Evolutionary conservation across 345 rosid species (phyloP).

Genomic region (Lepidium aucheri): DNA sequence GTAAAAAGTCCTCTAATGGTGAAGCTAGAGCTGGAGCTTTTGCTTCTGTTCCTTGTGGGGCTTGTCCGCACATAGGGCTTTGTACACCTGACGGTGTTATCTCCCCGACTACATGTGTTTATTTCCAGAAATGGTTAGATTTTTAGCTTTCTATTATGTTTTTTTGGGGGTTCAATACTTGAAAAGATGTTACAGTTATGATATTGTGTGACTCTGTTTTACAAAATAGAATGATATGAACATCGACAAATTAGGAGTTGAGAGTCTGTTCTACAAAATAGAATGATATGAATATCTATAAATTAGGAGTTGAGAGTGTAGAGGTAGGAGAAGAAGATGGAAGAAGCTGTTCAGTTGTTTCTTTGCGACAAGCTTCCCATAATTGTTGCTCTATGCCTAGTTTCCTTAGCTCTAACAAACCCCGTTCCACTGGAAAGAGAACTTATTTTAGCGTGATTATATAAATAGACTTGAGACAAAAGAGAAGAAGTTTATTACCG

Average conservation of each 20-base stretch:
- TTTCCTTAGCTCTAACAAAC: conserved; percentile 68
- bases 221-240: neutral
- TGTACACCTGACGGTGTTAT: conserved; percentile 70
- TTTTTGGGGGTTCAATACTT: neutral
- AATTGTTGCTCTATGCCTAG: conserved; percentile 78
- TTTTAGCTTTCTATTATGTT: conserved; percentile 26
- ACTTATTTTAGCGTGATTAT: neutral
- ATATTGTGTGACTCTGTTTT: neutral
- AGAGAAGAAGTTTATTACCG: conserved; percentile 37
- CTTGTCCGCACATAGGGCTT: conserved; percentile 48
- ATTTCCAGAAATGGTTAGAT: conserved; percentile 66
- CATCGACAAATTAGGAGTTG: neutral
- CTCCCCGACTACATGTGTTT: conserved; percentile 54
- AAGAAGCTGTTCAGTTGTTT: conserved; percentile 37
- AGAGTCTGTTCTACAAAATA: neutral
- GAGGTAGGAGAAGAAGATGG: conserved; percentile 22
- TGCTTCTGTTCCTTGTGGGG: conserved; percentile 79
- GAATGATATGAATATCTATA: neutral
- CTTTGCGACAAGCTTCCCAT: conserved; percentile 87
- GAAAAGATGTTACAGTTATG: neutral
- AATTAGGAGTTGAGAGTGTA: conserved; percentile 5
- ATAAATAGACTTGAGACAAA: neutral
- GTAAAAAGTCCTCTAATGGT: conserved; percentile 26
- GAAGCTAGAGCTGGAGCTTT: conserved; percentile 43
- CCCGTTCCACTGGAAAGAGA: conserved; percentile 57